Evolutionary conservation across 2,329 filamentous ascomycete species (phyloP), one percentile per base, ranked within the genome.

Genomic region (Cordyceps pruinosa): DNA sequence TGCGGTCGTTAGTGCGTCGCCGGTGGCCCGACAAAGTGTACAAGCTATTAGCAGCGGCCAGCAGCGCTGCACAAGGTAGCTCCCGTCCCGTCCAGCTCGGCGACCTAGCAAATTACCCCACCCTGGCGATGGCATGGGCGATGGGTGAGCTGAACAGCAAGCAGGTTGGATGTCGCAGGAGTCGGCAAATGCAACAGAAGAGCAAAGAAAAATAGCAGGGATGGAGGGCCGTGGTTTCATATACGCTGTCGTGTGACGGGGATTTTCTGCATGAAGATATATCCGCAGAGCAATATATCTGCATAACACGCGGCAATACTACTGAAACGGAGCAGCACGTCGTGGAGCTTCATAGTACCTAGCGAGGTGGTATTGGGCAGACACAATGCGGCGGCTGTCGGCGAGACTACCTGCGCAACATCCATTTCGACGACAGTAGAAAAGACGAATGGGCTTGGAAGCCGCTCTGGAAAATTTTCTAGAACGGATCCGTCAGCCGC

Each of bases 71-170:
- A n/a, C n/a, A n/a, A 46, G 23, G 51, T 55, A 55, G 42, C 51
- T 39, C 30, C 15, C n/a, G 42, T 55, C 41, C 23, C 2, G n/a
- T 6, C 41, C 19, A 35, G 23, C 51, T 21, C 2, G 39, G 21
- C 41, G 7, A 52, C 23, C 26, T 34, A 37, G 30, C 30, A 57
- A 9, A n/a, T 6, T 35, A 32, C 54, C 45, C 37, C 46, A 57
- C 45, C 32, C 15, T 35, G 44, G 30, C 52, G 52, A 56, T 56
- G 52, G 37, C 35, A 32, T n/a, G n/a, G n/a, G n/a, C n/a, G n/a
- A n/a, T n/a, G n/a, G n/a, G n/a, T n/a, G n/a, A n/a, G n/a, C n/a
- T n/a, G n/a, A n/a, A n/a, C n/a, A n/a, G n/a, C n/a, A n/a, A n/a
- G n/a, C n/a, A n/a, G n/a, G n/a, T n/a, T n/a, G n/a, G n/a, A n/a